Base-by-base conservation (phyloP, 2,329 filamentous ascomycete species). In the Karstenula rhodostoma region DNA sequence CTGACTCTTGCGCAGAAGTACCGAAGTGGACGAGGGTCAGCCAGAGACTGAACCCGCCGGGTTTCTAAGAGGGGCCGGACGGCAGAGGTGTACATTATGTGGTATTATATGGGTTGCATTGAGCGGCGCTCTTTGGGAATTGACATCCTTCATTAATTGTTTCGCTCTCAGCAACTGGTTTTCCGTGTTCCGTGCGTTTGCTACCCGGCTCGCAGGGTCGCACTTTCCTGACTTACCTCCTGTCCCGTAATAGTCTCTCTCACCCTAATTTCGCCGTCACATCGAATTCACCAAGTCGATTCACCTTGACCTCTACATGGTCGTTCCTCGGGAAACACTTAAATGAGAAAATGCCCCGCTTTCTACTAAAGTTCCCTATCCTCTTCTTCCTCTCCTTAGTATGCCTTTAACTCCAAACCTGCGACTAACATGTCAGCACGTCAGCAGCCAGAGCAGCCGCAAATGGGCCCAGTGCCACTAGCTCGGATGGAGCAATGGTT, bases 1-100 rank as follows among this genome's bases (percentile, higher is more conserved):
- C 91, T 93, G 79, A 80, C 53, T n/a, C 94, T 58, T 93, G 9
- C 47, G 54, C 65, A 79, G 77, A 79, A 63, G 71, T 79, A 56
- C 77, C 77, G 3, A 79, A 98, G 82, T 98, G 94, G 94, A 98
- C 94, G 70, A 90, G 94, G 81, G 90, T 98, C 64, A 96, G 92
- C 67, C 94, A 98, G 80, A 85, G 94, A 80, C 77, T 97, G 78
- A 98, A 98, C 80, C 94, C 94, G 60, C 94, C 94, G 49, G 94
- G 94, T 82, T 98, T 94, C 81, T 97, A 89, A 29, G 44, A 13
- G 35, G 17, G 47, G 52, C 17, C 8, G 33, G 44, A 8, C 44
- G 51, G 10, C 32, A 17, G 42, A 29, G 37, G 49, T 73, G 70
- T 75, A 73, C 59, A 68, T 54, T 68, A 72, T 65, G 35, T 73